Base-by-base conservation (phyloP, 2,329 filamentous ascomycete species). In the Amphichorda felina region DNA sequence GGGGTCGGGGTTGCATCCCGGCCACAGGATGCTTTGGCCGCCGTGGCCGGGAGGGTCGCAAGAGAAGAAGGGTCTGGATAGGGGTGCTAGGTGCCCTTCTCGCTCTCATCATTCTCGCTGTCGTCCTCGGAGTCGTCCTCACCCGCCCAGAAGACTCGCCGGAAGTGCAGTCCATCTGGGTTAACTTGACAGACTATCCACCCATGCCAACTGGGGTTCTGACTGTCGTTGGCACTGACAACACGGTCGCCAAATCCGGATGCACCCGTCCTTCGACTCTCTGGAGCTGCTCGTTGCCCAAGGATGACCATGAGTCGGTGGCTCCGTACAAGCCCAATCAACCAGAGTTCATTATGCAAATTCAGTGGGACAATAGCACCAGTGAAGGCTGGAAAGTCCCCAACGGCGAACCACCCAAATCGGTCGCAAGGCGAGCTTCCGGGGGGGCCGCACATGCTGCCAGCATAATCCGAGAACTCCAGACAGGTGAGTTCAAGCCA, bases 201-300 rank as follows among this genome's bases (percentile, higher is more conserved):
- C 81, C 87, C 0, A 84, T 95, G 49, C 85, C 84, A 2, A 89
- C 83, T 0, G 89, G 88, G 0, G 70, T 89, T 14, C 69, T 84
- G 41, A 93, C 85, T 0, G 70, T 95, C 13, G 73, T 82, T 13
- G 81, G 80, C 5, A 75, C 86, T 0, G 72, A 83, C 45, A 76
- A 81, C 34, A 70, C 71, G 0, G 60, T 69, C 2, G 61, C 73
- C n/a, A 70, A 75, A 36, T 73, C 72, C 16, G 74, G 72, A 6
- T 96, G 88, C 45, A 76, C 88, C 4, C 63, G 68, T 7, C 81
- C 81, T 1, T 66, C 75, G 8, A 83, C 82, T 0, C 56, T 91
- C 37, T 96, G 88, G 88, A 93, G 82, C 51, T 96, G 88, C 54
- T 72, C 79, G 9, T 57, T 94, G 13, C 86, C 88, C 3, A 86